Percentiles rank a stretch among this genome's conserved stretches.
These are phyloP conservation scores for Omphalotus olearius DNA, from an alignment of 1,284 basidiomycete genomes.

Conservation along the genomic window DNA sequence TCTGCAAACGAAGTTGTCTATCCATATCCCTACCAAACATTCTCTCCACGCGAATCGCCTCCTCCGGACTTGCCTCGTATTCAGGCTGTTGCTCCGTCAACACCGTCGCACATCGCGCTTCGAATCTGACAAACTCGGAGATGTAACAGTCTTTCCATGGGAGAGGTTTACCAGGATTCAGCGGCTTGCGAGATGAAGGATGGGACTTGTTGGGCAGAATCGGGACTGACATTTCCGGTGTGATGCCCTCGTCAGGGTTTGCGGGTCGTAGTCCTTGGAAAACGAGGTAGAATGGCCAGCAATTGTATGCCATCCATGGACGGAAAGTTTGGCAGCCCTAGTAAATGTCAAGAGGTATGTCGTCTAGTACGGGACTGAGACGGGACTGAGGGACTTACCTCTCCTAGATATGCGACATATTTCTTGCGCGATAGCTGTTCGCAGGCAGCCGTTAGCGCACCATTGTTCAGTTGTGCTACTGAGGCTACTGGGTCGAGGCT, in stretches of 20 bases:
- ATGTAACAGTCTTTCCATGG: constrained; percentile 14
- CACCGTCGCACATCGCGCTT: neutral
- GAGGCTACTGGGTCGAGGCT: constrained; percentile 7
- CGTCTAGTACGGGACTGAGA: no score
- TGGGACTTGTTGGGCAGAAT: constrained; percentile 12
- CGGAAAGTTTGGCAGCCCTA: neutral
- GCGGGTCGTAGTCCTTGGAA: constrained; percentile 3
- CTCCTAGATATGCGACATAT: constrained; percentile 7
- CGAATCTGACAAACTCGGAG: neutral
- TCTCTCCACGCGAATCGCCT: neutral
- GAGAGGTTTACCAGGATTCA: constrained; percentile 8
- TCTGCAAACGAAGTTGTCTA: no score
- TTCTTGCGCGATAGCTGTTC: constrained; percentile 1
- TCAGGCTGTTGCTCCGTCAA: neutral
- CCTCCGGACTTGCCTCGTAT: neutral
- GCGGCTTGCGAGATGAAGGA: constrained; percentile 3
- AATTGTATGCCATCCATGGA: neutral
- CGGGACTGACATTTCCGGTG: constrained; percentile 11
- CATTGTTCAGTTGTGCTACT: constrained; percentile 6
- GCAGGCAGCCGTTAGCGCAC: constrained; percentile 4
- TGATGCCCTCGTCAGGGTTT: neutral
- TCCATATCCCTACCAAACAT: neutral
- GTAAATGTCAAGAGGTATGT: neutral
- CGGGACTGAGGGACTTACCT: neutral
- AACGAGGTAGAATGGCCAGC: constrained; percentile 7